phyloP scores from a whole-genome alignment of 768 basidiomycete species.

The Agrocybe chaxingu region DNA sequence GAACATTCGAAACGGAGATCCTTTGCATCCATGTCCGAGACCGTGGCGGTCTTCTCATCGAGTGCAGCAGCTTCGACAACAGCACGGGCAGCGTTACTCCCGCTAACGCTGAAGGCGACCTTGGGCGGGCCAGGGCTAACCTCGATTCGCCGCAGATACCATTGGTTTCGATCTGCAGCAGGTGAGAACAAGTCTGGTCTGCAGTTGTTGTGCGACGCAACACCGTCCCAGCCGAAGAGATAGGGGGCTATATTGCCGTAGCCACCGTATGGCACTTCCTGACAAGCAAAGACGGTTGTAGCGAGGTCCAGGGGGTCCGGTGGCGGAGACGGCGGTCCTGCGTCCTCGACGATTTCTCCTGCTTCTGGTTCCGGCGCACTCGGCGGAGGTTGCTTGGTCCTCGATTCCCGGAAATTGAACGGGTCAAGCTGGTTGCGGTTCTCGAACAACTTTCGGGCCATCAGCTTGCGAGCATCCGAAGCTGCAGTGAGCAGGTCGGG shows the following conservation, averaged over 20 bases:
- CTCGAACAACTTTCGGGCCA: background rate
- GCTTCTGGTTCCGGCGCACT: background rate
- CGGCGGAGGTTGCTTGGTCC: background rate
- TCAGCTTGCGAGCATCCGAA: background rate
- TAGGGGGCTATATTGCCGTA: background rate
- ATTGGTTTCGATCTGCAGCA: too few relatives aligned
- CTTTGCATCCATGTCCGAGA: constrained; percentile 10
- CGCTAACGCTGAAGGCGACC: background rate
- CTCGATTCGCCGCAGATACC: too few relatives aligned
- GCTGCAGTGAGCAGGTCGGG: background rate
- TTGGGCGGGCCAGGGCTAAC: too few relatives aligned
- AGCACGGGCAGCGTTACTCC: background rate
- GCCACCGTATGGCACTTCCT: background rate
- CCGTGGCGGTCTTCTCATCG: constrained; percentile 1
- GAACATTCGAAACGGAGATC: constrained; percentile 9
- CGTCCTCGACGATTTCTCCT: background rate
- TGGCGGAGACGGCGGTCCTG: background rate
- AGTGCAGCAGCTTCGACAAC: constrained; percentile 8
- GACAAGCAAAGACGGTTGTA: background rate
- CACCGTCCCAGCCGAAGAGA: background rate
- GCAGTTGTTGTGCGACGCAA: background rate
- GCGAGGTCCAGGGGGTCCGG: background rate
- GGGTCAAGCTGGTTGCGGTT: background rate
- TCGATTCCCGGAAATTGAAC: too few relatives aligned
- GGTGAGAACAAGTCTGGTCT: too few relatives aligned